Conservation (phyloP, 140 eudicot species). For the Anethum foeniculum region DNA sequence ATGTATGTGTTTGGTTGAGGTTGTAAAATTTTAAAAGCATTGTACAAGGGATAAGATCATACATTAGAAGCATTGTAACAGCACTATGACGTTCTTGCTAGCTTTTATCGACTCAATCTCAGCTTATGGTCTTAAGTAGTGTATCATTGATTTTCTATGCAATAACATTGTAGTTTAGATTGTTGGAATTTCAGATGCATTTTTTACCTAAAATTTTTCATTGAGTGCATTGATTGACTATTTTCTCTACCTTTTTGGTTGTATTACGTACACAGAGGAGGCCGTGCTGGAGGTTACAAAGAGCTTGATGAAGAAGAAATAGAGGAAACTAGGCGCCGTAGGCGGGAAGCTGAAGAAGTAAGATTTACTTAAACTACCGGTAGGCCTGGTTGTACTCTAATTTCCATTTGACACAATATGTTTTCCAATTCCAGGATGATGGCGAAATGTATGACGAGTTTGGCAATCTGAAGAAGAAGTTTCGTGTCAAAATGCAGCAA, state of each 20-base stretch:
- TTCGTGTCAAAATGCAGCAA: conserved; percentile 79
- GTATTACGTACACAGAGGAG: conserved; percentile 48
- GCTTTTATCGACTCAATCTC: background rate
- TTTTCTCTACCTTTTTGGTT: background rate
- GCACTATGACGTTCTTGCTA: background rate
- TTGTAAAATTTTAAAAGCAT: background rate
- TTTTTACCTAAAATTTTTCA: background rate
- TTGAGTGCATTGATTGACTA: background rate
- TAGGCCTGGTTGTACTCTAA: background rate
- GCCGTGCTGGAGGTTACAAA: conserved; percentile 97
- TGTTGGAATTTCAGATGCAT: background rate
- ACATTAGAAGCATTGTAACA: background rate
- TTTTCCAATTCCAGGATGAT: conserved; percentile 60
- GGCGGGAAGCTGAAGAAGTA: conserved; percentile 95
- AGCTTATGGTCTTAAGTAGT: background rate
- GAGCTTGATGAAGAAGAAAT: conserved; percentile 94
- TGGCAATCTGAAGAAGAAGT: conserved; percentile 92
- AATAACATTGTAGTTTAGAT: background rate
- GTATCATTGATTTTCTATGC: background rate
- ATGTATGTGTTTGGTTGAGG: background rate
- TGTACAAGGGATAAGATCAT: background rate
- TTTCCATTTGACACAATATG: background rate
- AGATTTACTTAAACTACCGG: conserved; percentile 12
- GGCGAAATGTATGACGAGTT: conserved; percentile 99
- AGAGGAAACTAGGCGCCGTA: conserved; percentile 81